Evolutionary conservation across 1,139 yeast genomes (phyloP).

Genomic region (Candida pseudoviswanathii): DNA sequence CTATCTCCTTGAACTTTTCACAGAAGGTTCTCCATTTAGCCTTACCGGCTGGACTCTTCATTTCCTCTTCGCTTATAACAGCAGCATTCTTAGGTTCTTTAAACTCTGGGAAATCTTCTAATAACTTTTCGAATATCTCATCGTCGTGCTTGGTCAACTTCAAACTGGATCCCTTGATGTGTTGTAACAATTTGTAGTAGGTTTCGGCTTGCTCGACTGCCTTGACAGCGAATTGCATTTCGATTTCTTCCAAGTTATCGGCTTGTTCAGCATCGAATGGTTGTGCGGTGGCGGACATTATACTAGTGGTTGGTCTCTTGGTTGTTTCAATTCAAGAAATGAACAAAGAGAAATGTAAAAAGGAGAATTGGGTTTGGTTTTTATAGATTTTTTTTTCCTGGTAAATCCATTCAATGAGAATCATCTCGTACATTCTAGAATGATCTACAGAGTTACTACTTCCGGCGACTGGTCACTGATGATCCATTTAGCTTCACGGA

Average conservation of each 20-base stretch:
- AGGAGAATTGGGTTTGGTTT: background rate
- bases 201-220: conserved; percentile 96
- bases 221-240: conserved; percentile 95
- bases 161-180: conserved; percentile 75
- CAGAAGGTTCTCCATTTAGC: conserved; percentile 90
- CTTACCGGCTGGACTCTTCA: conserved; percentile 82
- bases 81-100: conserved; percentile 57
- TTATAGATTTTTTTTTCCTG: background rate
- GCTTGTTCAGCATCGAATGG: conserved; percentile 56
- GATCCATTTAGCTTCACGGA: conserved; percentile 63
- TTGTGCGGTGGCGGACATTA: conserved; percentile 14
- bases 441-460: background rate
- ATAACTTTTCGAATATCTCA: conserved; percentile 70
- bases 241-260: conserved; percentile 70
- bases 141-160: conserved; percentile 82
- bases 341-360: background rate
- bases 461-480: conserved; percentile 20
- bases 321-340: background rate
- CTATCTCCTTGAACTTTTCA: conserved; percentile 78
- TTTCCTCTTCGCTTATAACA: conserved; percentile 69
- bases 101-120: conserved; percentile 85
- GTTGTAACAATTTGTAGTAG: conserved; percentile 80
- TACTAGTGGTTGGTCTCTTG: background rate
- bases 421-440: conserved; percentile 7
- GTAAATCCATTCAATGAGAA: background rate